Base-by-base conservation (phyloP, 1,284 basidiomycete species). In the Amylostereum chailletii region DNA sequence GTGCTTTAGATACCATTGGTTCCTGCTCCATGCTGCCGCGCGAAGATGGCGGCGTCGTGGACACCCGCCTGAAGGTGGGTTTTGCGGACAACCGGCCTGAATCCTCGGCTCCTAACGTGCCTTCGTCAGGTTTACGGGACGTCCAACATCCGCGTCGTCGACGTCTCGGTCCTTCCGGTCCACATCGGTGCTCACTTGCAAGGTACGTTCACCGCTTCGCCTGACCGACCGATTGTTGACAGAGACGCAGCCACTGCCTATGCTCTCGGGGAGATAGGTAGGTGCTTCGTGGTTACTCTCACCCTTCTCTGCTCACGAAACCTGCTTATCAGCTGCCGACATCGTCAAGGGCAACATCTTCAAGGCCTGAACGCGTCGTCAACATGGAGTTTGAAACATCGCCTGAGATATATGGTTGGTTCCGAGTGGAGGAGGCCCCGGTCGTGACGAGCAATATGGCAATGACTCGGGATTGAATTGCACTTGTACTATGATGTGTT, bases 51-150 rank as follows among this genome's bases (percentile, higher is more conserved):
- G 54, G 54, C 4, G 54, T 55, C 11, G 53, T 55, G 9, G 49
- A 55, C 47, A 48, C 47, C 11, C 48, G 51, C 29, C 34, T 54
- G 26, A 55, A 60, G 57, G 78, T 79, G 19, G 19, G 19, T 19
- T 19, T 19, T 19, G 19, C 19, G 19, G 19, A 19, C 19, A 19
- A 19, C 19, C 19, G 19, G 19, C 19, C 19, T 19, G 19, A 19
- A 19, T 19, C 19, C 19, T 19, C 19, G 19, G 19, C 19, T 19
- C 19, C 19, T 19, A 19, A 19, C 19, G 19, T 19, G 19, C 19
- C 19, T 63, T 40, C 60, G 79, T 27, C 61, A 29, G 45, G 76
- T 79, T 4, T 76, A 78, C 61, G 76, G 75, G 32, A 72, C 75
- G 5, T 52, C 52, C 53, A 78, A 78, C 62, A 51, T 77, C 11